Evolutionary conservation across 1,284 basidiomycete genomes (phyloP), one percentile per base, ranked within the genome.

Genomic region (Pseudozyma thailandica): DNA sequence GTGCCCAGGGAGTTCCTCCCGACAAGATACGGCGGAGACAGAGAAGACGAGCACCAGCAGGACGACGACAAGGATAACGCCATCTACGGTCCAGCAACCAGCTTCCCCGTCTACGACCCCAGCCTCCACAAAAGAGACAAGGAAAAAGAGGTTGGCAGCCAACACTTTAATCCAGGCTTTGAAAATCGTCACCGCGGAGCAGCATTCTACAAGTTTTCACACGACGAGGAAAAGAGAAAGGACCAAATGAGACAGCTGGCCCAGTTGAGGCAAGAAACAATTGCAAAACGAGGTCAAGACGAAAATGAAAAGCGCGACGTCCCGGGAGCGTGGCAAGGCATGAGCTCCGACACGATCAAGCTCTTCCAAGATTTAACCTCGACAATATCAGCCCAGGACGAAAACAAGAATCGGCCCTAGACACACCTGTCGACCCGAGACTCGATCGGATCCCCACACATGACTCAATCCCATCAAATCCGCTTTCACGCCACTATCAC

Each of bases 161-260:
- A 54, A 16, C 92, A 94, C 81, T 98, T 93, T 82, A 92, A 97
- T 82, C 87, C 92, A 0, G 86, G 88, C 0, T 85, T 85, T 50
- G 94, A 98, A 83, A 88, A 90, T 10, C 90, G 94, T 8, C 88
- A 90, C n/a, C 90, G 90, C 77, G 94, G 92, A 30, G 93, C 94
- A 0, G 94, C 88, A 0, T 92, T 91, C 84, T 95, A 94, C 81
- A 89, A 91, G 77, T 94, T 98, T 82, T 91, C 92, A 3, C 86
- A 83, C 1, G 92, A 95, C 76, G 91, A 93, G 74, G 89, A 90
- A 59, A 87, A 87, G 27, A 87, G 94, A 30, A 84, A 84, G 64
- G 84, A 85, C 52, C 90, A 96, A 84, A 91, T 94, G 91, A 90
- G 91, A 48, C 89, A 90, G 48, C 84, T 98, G 15, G 87, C 86